Evolutionary conservation across 306 rosid species (phyloP), one percentile per base, ranked within the genome.

Genomic region (Cucurbita maxima): DNA sequence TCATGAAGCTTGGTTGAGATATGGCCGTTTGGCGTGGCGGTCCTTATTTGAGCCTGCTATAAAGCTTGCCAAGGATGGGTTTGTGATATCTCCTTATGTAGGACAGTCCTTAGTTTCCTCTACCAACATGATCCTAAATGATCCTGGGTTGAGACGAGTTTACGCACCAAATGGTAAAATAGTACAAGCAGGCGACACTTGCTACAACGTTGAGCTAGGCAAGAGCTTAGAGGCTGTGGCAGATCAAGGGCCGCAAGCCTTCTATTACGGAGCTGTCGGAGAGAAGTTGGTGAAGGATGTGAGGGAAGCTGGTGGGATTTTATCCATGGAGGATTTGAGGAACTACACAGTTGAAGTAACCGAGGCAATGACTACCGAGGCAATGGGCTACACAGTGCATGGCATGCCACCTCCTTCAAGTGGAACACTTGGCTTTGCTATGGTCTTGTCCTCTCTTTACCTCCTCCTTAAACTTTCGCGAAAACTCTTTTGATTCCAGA

Each of bases 371-470:
- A 75, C 85, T 45, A 83, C 72, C 14, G 73, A 90, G 76, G 86
- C 75, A 58, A 81, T 81, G 92, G 96, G 94, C 68, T 86, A 87
- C 83, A 86, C 88, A 40, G 41, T 94, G 52, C 47, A 81, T 66
- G 98, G 97, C 84, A 94, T 94, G 97, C 97, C 97, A 5, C 97
- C 94, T 72, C 98, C 97, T 79, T 90, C 98, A 62, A 87, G 92
- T 75, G 98, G 98, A 82, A 93, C 96, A 10, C 83, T 93, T 0
- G 89, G 87, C 73, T 83, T 90, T 79, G 79, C 96, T 50, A 70
- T 89, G 88, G 98, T 90, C 1, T 82, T 67, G 76, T 58, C 52
- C 72, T 30, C 58, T 78, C 57, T 51, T 19, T 25, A 52, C 70
- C 41, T 74, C 16, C 12, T 22, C 8, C 2, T 34, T 20, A 12